These are phyloP conservation scores for Panus rudis DNA, from an alignment of 768 basidiomycete genomes.

Conservation along the genomic window DNA sequence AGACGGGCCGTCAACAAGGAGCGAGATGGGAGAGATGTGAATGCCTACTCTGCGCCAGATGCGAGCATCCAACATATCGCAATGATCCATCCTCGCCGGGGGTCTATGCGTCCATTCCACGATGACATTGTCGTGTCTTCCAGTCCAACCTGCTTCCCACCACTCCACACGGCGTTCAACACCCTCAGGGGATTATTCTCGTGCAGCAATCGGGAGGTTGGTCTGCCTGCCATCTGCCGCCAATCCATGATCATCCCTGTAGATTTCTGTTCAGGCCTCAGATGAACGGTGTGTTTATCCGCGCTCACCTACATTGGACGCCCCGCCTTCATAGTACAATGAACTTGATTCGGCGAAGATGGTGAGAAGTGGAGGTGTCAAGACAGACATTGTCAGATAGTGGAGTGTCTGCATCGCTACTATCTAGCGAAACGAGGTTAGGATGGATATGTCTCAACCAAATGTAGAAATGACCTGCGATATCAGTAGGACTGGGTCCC, in stretches of 20 bases:
- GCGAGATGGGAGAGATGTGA: constrained; percentile 5
- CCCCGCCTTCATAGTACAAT: constrained; percentile 68
- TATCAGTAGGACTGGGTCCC: constrained; percentile 86
- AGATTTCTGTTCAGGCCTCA: neutral
- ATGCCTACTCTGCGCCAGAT: constrained; percentile 76
- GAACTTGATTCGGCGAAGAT: constrained; percentile 69
- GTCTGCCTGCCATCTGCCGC: constrained; percentile 87
- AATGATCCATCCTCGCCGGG: constrained; percentile 84
- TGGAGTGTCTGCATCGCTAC: constrained; percentile 89
- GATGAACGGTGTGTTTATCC: neutral
- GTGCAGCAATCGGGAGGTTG: constrained; percentile 62
- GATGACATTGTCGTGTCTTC: constrained; percentile 43
- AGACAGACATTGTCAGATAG: constrained; percentile 80
- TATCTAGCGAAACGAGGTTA: constrained; percentile 47
- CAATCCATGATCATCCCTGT: constrained; percentile 94
- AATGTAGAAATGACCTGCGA: constrained; percentile 53
- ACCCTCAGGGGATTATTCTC: constrained; percentile 61
- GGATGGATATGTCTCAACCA: neutral
- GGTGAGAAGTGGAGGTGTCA: constrained; percentile 73
- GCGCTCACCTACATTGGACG: constrained; percentile 62
- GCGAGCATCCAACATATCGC: constrained; percentile 82
- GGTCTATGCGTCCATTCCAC: constrained; percentile 70
- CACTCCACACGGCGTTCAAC: constrained; percentile 72
- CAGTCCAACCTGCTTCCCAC: constrained; percentile 66
- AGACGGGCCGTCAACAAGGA: neutral